Conservation (phyloP, 352 stramenopile species). For the Phytopythium litorale region DNA sequence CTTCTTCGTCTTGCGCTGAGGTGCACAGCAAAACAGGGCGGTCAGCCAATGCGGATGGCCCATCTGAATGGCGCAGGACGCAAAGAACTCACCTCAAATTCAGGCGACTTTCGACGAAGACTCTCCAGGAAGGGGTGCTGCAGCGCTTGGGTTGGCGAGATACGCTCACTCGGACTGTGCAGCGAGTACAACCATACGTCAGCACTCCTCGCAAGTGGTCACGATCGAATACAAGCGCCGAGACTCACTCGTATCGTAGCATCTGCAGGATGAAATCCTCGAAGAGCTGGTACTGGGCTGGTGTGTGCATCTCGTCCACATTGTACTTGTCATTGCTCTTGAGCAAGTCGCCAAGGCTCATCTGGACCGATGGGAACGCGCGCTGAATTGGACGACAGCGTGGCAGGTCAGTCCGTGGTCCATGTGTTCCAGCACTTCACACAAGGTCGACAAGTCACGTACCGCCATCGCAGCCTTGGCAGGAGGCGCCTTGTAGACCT, state of each 20-base stretch:
- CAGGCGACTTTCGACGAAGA: conserved; percentile 29
- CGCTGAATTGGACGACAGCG: not conserved
- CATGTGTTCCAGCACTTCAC: no score
- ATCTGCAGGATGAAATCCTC: conserved; percentile 94
- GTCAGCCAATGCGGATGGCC: not conserved
- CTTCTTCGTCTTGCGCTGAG: conserved; percentile 10
- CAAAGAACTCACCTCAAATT: conserved; percentile 23
- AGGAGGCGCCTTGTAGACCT: conserved; percentile 47
- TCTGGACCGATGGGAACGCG: conserved; percentile 30
- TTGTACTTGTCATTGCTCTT: conserved; percentile 36
- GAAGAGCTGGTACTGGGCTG: conserved; percentile 90
- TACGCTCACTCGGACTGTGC: conserved; percentile 78
- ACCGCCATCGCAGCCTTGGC: conserved; percentile 30
- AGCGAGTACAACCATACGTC: not conserved
- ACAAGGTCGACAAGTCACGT: conserved; percentile 8
- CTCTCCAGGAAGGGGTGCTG: conserved; percentile 90
- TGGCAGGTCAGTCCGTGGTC: no score
- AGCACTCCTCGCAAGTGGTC: not conserved
- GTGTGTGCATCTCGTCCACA: conserved; percentile 54
- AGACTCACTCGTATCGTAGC: conserved; percentile 92
- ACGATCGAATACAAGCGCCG: not conserved
- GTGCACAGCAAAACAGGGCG: not conserved
- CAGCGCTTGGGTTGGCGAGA: conserved; percentile 91
- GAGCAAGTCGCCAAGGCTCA: conserved; percentile 56
- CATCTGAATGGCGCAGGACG: not conserved